A percentile compares a stretch with the other conserved stretches of the same genome.
Evolutionary conservation across 768 basidiomycete genomes (phyloP).

Genomic region (Tulasnella sp.): DNA sequence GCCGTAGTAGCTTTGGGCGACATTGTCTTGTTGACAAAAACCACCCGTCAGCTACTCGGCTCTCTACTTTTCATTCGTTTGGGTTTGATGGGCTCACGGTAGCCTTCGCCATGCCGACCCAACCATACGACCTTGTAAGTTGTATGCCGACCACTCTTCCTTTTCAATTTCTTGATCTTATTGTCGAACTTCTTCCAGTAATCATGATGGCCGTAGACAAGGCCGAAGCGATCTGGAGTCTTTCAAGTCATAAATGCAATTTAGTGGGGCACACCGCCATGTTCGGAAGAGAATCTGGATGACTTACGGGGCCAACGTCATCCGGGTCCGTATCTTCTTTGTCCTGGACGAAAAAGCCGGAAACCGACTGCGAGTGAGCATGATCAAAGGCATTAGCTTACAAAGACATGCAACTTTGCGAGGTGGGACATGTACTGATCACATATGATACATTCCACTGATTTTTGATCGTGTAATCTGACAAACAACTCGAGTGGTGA

Average conservation of each 20-base stretch:
- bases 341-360: slow-evolving; percentile 39
- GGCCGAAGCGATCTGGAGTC: slow-evolving; percentile 49
- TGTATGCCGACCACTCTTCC: slow-evolving; percentile 28
- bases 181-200: slow-evolving; percentile 41
- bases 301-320: slow-evolving; percentile 20
- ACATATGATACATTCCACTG: too few relatives aligned
- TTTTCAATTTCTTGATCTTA: slow-evolving; percentile 38
- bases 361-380: slow-evolving; percentile 30
- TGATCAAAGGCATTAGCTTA: too few relatives aligned
- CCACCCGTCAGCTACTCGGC: background rate
- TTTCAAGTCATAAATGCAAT: slow-evolving; percentile 23
- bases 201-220: slow-evolving; percentile 39
- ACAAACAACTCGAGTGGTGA: too few relatives aligned
- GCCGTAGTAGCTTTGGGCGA: slow-evolving; percentile 49
- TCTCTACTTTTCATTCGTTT: background rate
- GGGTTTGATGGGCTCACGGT: too few relatives aligned
- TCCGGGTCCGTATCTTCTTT: slow-evolving; percentile 24
- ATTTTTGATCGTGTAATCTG: too few relatives aligned
- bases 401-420: too few relatives aligned
- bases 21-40: slow-evolving; percentile 37
- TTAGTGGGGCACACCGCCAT: background rate
- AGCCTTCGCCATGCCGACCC: slow-evolving; percentile 63
- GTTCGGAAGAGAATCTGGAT: slow-evolving; percentile 23
- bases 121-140: slow-evolving; percentile 56
- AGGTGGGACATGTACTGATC: too few relatives aligned